These are phyloP conservation scores for Colletotrichum sp. DNA, from an alignment of 2,329 filamentous ascomycete species.

Conservation along the genomic window DNA sequence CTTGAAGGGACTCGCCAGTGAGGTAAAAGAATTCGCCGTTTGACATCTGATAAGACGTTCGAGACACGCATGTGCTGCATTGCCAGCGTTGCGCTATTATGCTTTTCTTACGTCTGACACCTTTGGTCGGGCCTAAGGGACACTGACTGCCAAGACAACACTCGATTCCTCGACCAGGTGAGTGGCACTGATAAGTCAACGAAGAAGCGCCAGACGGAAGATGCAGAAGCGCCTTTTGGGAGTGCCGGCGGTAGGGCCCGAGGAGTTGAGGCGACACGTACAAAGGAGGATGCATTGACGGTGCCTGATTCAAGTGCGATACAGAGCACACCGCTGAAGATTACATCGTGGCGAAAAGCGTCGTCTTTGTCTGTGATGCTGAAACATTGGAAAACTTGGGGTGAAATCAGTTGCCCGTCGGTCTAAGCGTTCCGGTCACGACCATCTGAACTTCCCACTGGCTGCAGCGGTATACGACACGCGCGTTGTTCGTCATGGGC, in stretches of 20 bases:
- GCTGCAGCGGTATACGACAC: not conserved
- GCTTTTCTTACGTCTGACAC: not conserved
- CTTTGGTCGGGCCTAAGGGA: not conserved
- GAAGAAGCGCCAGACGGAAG: not conserved
- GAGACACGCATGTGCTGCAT: slow-evolving; percentile 10
- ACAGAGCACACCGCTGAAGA: not conserved
- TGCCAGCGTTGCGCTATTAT: not conserved
- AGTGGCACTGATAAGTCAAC: slow-evolving; percentile 2
- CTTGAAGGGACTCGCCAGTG: not conserved
- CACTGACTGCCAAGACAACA: not conserved
- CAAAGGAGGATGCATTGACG: not conserved
- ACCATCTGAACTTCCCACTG: slow-evolving; percentile 9
- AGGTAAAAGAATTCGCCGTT: not conserved
- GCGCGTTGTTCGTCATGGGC: not conserved
- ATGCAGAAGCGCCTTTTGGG: not conserved
- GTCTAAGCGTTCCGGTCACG: not conserved
- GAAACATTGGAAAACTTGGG: slow-evolving; percentile 17
- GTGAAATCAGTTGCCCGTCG: slow-evolving; percentile 15
- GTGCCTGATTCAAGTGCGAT: slow-evolving; percentile 6
- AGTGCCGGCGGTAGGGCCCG: not conserved
- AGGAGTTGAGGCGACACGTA: not conserved
- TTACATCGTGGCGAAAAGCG: slow-evolving; percentile 15
- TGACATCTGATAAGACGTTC: slow-evolving; percentile 1
- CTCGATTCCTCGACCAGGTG: not conserved
- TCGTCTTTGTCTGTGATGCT: slow-evolving; percentile 20